These are phyloP conservation scores for Tinospora cordifolia DNA, from an alignment of 164 flowering plant species.

Conservation along the genomic window DNA sequence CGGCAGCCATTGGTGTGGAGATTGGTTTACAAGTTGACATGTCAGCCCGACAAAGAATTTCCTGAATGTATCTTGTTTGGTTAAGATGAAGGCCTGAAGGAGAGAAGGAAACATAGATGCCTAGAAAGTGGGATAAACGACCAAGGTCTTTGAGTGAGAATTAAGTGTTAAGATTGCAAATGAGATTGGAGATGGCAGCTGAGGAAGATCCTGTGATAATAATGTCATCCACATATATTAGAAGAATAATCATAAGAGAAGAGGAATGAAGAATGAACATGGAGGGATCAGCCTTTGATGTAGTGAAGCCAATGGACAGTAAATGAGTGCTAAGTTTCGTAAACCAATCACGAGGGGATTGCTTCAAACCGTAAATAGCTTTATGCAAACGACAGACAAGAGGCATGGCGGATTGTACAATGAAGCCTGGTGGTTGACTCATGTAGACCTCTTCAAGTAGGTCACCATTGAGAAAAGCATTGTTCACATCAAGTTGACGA, in stretches of 20 bases:
- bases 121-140: too few species aligned
- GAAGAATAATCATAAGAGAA: background rate
- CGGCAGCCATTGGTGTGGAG: background rate
- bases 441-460: slow-evolving; percentile 3
- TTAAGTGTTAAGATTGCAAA: too few species aligned
- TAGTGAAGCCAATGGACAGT: background rate
- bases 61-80: too few species aligned
- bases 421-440: background rate
- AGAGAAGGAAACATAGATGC: too few species aligned
- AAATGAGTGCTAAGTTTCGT: background rate
- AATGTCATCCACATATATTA: background rate
- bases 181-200: too few species aligned
- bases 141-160: too few species aligned
- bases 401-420: too few species aligned
- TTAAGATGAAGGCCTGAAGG: too few species aligned
- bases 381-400: background rate
- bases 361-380: background rate
- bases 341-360: slow-evolving; percentile 5
- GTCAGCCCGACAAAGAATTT: background rate
- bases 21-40: background rate
- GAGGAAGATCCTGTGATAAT: background rate
- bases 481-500: background rate
- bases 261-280: background rate
- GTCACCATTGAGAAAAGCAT: background rate
- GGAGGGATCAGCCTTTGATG: background rate